A percentile compares a stretch with the other conserved stretches of the same genome.
phyloP scores from a whole-genome alignment of 2,329 filamentous ascomycete genomes.

The Phialemoniopsis sp. region DNA sequence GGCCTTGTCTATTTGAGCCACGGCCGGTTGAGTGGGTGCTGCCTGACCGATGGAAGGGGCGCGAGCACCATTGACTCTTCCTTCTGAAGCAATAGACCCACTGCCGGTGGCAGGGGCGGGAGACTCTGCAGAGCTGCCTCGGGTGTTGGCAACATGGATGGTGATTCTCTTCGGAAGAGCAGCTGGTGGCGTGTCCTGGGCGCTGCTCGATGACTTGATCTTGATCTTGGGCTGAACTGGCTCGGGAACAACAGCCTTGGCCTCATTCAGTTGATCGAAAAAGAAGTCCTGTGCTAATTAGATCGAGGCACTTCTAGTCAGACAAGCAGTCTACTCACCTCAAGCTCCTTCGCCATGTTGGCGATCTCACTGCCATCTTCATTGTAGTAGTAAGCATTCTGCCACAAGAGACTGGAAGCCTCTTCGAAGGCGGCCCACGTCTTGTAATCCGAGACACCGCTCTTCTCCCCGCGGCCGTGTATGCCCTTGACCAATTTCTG shows the following conservation, averaged over 20 bases:
- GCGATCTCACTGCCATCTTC: conserved; percentile 88
- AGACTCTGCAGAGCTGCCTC: conserved; percentile 49
- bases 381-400: conserved; percentile 85
- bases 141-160: conserved; percentile 59
- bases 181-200: conserved; percentile 33
- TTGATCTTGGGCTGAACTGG: conserved; percentile 75
- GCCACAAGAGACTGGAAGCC: conserved; percentile 77
- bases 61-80: conserved; percentile 22
- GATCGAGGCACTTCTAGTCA: not conserved
- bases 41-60: conserved; percentile 6
- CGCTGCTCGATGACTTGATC: conserved; percentile 58
- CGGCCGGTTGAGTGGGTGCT: conserved; percentile 9
- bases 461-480: conserved; percentile 62
- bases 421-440: conserved; percentile 80
- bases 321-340: conserved; percentile 45
- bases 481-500: conserved; percentile 74
- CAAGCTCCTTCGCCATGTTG: conserved; percentile 70
- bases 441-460: conserved; percentile 66
- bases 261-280: conserved; percentile 62
- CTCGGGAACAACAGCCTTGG: conserved; percentile 68
- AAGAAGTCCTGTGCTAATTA: conserved; percentile 57
- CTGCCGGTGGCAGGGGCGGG: conserved; percentile 34
- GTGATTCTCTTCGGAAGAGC: conserved; percentile 61
- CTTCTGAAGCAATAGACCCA: conserved; percentile 26
- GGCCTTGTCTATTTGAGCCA: conserved; percentile 29